Conservation (phyloP, 257 asterid genomes). For the Solanum chmielewskii region DNA sequence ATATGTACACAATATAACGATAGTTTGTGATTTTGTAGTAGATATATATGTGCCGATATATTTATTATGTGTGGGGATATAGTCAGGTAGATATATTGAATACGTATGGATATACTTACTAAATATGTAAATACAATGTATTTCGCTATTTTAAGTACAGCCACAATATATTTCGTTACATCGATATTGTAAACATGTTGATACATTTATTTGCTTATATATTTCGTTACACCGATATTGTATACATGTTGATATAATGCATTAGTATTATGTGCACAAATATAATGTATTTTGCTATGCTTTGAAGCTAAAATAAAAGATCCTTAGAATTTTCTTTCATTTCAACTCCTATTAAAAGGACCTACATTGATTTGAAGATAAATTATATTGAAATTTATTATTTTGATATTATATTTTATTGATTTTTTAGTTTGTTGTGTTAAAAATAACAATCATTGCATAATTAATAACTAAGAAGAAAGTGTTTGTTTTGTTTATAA, state of each 20-base stretch:
- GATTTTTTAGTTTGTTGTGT: not conserved
- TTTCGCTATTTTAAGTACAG: no score
- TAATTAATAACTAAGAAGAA: not conserved
- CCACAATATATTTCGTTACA: not conserved
- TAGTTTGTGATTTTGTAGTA: no score
- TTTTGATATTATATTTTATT: not conserved
- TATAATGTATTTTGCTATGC: not conserved
- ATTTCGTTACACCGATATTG: not conserved
- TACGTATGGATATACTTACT: no score
- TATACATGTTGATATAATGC: not conserved
- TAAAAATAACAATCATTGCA: not conserved
- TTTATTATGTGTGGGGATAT: not conserved
- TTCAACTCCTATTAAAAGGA: not conserved
- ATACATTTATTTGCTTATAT: not conserved
- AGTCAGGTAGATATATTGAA: not conserved
- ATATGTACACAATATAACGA: not conserved
- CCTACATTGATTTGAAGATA: not conserved
- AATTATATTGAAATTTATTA: not conserved
- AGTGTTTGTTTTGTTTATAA: not conserved
- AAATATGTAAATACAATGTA: no score
- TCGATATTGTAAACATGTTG: not conserved
- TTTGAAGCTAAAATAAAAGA: not conserved
- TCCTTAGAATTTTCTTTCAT: not conserved
- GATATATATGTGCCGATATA: rapidly evolving
- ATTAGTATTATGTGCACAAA: not conserved